phyloP scores from a whole-genome alignment of 148 eudicot genomes.

The Simmondsia chinensis region DNA sequence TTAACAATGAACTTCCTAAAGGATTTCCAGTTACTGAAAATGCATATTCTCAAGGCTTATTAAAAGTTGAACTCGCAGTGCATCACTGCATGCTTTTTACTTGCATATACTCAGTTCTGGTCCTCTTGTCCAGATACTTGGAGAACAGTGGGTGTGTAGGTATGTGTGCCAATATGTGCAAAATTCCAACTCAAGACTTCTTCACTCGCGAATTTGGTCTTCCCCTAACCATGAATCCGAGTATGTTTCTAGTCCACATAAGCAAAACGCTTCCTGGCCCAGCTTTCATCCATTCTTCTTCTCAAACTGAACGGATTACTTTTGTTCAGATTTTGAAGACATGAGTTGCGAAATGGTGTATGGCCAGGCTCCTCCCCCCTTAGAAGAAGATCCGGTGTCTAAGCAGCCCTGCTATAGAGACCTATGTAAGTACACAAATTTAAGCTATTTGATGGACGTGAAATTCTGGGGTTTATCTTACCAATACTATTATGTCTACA shows the following conservation, averaged over 20 bases:
- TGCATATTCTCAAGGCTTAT: background rate
- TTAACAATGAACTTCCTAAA: too few relatives aligned
- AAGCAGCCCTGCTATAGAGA: slow-evolving; percentile 75
- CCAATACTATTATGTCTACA: background rate
- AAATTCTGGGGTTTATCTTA: background rate
- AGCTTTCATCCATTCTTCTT: too few relatives aligned
- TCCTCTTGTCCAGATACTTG: slow-evolving; percentile 54
- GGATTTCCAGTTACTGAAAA: too few relatives aligned
- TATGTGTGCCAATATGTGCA: slow-evolving; percentile 97
- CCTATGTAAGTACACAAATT: slow-evolving; percentile 43
- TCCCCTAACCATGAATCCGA: slow-evolving; percentile 91
- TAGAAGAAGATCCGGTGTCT: slow-evolving; percentile 67
- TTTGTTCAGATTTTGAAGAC: slow-evolving; percentile 77
- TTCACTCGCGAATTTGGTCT: slow-evolving; percentile 97
- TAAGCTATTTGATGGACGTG: background rate
- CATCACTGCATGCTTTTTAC: too few relatives aligned
- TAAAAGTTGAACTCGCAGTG: too few relatives aligned
- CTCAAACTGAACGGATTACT: too few relatives aligned
- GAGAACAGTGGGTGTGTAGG: slow-evolving; percentile 97
- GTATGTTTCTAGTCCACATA: slow-evolving; percentile 46
- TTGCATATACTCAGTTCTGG: too few relatives aligned
- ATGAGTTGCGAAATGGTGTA: slow-evolving; percentile 98
- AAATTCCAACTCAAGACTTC: slow-evolving; percentile 94
- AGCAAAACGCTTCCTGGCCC: too few relatives aligned
- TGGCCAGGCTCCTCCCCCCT: slow-evolving; percentile 80